A percentile compares a stretch with the other conserved stretches of the same genome.
Conservation (phyloP, 2,329 filamentous ascomycete genomes). For the Diplodia seriata region DNA sequence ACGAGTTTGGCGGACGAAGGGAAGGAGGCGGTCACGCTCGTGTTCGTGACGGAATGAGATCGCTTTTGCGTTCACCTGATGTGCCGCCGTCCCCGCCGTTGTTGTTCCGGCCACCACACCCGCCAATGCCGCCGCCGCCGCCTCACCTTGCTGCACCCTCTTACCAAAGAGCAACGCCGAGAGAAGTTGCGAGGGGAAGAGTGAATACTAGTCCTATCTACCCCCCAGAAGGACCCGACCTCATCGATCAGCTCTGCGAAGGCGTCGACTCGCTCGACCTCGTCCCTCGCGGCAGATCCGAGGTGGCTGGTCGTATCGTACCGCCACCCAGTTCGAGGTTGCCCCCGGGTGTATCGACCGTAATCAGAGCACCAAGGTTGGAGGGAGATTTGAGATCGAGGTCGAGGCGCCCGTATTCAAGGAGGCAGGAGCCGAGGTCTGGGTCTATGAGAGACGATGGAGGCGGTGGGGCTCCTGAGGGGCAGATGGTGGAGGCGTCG, state of each 20-base stretch:
- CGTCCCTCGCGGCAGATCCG: neutral
- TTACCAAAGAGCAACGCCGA: neutral
- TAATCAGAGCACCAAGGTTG: neutral
- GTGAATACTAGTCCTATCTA: neutral
- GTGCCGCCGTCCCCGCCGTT: neutral
- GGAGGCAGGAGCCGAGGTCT: neutral
- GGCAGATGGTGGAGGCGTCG: neutral
- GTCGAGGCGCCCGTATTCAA: constrained; percentile 7
- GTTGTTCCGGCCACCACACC: neutral
- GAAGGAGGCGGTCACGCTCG: neutral
- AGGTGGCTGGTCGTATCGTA: no score
- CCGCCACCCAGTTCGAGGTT: neutral
- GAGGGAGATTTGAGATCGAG: neutral
- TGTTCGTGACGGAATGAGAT: neutral
- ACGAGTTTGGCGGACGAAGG: neutral
- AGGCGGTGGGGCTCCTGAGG: no score
- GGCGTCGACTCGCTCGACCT: neutral
- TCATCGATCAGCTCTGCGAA: constrained; percentile 5
- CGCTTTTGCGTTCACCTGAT: neutral
- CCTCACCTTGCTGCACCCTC: neutral
- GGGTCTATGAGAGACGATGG: neutral
- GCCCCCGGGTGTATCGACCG: neutral
- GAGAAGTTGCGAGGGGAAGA: neutral
- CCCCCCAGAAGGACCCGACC: neutral
- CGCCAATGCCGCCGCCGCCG: neutral